These are phyloP conservation scores for Hyphopichia pseudoburtonii DNA, from an alignment of 1,139 yeast genomes.

Conservation along the genomic window DNA sequence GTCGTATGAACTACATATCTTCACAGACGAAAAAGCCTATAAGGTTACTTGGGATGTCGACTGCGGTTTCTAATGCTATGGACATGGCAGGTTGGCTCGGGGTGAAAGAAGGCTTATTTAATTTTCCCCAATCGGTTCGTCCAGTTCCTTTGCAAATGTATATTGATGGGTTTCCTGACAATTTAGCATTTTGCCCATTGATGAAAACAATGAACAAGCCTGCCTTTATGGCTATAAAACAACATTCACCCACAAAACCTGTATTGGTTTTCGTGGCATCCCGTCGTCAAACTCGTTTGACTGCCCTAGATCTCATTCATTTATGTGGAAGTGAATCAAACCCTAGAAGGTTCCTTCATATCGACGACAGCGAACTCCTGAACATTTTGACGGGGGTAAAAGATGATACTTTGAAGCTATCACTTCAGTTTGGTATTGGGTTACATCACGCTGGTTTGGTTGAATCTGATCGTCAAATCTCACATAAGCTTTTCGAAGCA, in stretches of 20 bases:
- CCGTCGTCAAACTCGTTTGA: constrained; percentile 92
- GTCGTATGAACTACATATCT: constrained; percentile 93
- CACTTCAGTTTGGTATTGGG: constrained; percentile 94
- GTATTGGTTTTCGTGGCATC: constrained; percentile 95
- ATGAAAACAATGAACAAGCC: constrained; percentile 99
- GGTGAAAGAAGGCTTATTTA: constrained; percentile 83
- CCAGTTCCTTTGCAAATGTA: constrained; percentile 98
- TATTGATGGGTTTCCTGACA: constrained; percentile 96
- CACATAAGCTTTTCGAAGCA: constrained; percentile 81
- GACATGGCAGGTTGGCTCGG: constrained; percentile 99
- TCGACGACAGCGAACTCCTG: constrained; percentile 73
- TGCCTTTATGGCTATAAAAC: constrained; percentile 93
- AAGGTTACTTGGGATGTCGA: constrained; percentile 88
- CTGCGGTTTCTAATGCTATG: constrained; percentile 96
- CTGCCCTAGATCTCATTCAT: constrained; percentile 90
- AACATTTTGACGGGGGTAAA: constrained; percentile 65
- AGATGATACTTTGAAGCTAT: constrained; percentile 82
- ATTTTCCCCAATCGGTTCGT: constrained; percentile 93
- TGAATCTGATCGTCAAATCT: constrained; percentile 82
- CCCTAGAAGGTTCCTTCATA: constrained; percentile 81
- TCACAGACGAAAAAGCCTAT: constrained; percentile 74
- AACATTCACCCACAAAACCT: constrained; percentile 91
- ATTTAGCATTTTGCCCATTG: constrained; percentile 88
- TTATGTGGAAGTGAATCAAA: constrained; percentile 93
- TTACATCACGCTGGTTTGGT: constrained; percentile 97